Evolutionary conservation across 495 filamentous ascomycete species (phyloP), one percentile per base, ranked within the genome.

Genomic region (Bryoglossum gracile): DNA sequence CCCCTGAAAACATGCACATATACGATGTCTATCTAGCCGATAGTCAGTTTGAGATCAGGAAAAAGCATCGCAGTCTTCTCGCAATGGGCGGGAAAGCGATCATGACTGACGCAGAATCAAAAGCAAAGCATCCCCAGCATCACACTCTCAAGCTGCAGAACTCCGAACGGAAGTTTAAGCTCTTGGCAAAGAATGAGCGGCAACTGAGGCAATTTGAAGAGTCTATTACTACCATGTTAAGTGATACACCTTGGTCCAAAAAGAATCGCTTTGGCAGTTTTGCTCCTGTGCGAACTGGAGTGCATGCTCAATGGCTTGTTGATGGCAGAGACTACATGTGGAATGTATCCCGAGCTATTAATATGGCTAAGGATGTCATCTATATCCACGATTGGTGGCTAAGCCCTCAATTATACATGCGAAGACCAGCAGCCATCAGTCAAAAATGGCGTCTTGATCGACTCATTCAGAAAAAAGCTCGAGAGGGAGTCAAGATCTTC

Each of bases 361-460:
- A 84, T 63, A 95, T 95, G 81, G 92, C 92, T 9, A 87, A 87
- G 60, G 94, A 99, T 71, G 92, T 99, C 30, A 89, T 99, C 51
- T 97, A 97, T 65, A 99, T 99, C 43, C 92, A 99, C 63, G 92
- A 96, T 63, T 99, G 92, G 92, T 99, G 92, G 92, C 62, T 99
- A 46, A 95, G 87, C 56, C 92, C 92, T 4, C 92, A 99, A 65
- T 66, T 99, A 21, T 99, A 99, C 67, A 84, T 99, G 82, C 80
- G 92, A 33, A 78, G 92, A 26, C 92, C 92, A 30, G 87, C 92
- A 16, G 91, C 89, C 14, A 95, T 97, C 62, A 96, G 91, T 60
- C 94, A 96, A 62, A 99, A 99, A 65, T 99, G 92, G 92, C 81
- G 92, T 41, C 75, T 99, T 10, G 92, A 99, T 66, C 78, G 92